Percentiles rank a stretch among this genome's conserved stretches.
Evolutionary conservation across 225 moss, liverwort and hornwort species (phyloP).

Genomic region (Anthoceros angustus): DNA sequence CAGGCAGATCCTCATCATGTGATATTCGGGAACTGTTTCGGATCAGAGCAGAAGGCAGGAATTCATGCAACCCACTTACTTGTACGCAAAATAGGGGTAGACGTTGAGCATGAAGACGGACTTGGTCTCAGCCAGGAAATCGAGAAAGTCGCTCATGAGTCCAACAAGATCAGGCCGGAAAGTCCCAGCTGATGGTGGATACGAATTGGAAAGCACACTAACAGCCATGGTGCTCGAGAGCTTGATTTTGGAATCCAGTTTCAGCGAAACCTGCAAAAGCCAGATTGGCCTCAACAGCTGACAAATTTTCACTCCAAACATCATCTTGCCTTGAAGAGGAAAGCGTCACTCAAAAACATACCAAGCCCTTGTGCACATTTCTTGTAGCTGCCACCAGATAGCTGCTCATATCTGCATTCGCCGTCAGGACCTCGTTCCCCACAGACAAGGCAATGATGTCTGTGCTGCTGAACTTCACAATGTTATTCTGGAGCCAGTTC

Average conservation of each 20-base stretch:
- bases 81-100: conserved; percentile 62
- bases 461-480: conserved; percentile 23
- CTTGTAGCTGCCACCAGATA: conserved; percentile 62
- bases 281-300: not conserved
- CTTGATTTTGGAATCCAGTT: conserved; percentile 46
- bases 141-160: conserved; percentile 40
- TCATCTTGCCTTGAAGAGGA: no score
- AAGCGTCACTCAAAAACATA: not conserved
- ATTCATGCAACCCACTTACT: not conserved
- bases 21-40: no score
- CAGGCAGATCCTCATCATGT: no score
- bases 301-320: no score
- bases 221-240: conserved; percentile 56
- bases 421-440: conserved; percentile 77
- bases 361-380: conserved; percentile 50
- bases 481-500: not conserved
- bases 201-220: conserved; percentile 36
- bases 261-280: conserved; percentile 9
- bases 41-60: not conserved
- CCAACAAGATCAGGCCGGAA: conserved; percentile 29
- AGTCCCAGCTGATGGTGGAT: conserved; percentile 54
- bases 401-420: conserved; percentile 23
- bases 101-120: conserved; percentile 67
- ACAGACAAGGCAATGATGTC: conserved; percentile 46
- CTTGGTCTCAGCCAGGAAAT: conserved; percentile 50